These are phyloP conservation scores for Batrachochytrium dendrobatidis DNA, from an alignment of 371 early-diverging fungal species.

Conservation along the genomic window DNA sequence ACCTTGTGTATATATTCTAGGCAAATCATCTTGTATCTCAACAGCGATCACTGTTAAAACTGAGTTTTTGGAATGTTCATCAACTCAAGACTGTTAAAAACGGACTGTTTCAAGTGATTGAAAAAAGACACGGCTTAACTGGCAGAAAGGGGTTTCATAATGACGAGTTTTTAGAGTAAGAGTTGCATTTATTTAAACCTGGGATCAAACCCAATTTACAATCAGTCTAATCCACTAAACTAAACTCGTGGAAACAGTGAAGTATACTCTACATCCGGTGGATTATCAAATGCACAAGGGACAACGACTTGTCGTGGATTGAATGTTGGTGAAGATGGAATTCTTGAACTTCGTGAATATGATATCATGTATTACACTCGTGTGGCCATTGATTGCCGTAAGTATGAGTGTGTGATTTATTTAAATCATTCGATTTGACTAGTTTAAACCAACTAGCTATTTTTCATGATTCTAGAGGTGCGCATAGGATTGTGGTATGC, in stretches of 20 bases:
- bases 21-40: slow-evolving; percentile 84
- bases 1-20: slow-evolving; percentile 28
- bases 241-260: slow-evolving; percentile 5
- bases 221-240: slow-evolving; percentile 1
- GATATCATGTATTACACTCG: slow-evolving; percentile 92
- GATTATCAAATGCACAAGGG: slow-evolving; percentile 1
- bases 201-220: slow-evolving; percentile 4
- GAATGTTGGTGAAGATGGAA: slow-evolving; percentile 31
- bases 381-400: slow-evolving; percentile 86
- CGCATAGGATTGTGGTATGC: slow-evolving; percentile 97
- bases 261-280: neutral
- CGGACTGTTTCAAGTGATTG: slow-evolving; percentile 57
- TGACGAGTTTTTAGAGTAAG: slow-evolving; percentile 27
- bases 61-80: slow-evolving; percentile 73
- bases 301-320: neutral
- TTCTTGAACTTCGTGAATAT: slow-evolving; percentile 88
- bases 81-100: slow-evolving; percentile 74
- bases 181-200: neutral
- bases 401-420: slow-evolving; percentile 1
- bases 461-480: slow-evolving; percentile 50
- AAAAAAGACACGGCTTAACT: slow-evolving; percentile 62
- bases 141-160: slow-evolving; percentile 38
- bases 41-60: slow-evolving; percentile 63
- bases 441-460: neutral
- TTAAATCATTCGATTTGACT: neutral